A percentile compares a stretch with the other conserved stretches of the same genome.
These are phyloP conservation scores for Diaporthe sp. DNA, from an alignment of 2,329 filamentous ascomycete species.

Conservation along the genomic window DNA sequence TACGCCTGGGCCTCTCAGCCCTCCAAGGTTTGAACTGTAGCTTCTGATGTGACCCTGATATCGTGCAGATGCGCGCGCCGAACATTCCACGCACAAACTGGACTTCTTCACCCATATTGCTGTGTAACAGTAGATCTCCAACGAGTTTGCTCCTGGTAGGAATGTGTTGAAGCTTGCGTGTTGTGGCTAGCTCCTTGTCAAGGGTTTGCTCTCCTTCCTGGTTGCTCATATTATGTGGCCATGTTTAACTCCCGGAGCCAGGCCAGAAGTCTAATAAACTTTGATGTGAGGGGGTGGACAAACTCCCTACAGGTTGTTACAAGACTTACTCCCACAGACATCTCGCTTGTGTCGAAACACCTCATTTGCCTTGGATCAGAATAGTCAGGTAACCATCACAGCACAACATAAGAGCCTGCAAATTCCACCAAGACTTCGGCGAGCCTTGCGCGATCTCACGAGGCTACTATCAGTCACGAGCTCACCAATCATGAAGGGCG, in stretches of 20 bases:
- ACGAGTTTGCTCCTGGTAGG: background rate
- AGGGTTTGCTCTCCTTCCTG: background rate
- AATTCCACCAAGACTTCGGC: background rate
- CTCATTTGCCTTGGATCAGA: no score
- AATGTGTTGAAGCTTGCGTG: background rate
- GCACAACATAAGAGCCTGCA: background rate
- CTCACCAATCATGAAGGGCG: background rate
- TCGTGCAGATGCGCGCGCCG: background rate
- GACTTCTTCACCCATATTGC: background rate
- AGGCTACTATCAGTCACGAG: background rate
- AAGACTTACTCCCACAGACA: no score
- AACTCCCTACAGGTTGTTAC: no score
- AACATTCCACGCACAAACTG: slow-evolving; percentile 13
- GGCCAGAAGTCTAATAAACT: no score
- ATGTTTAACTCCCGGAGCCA: no score
- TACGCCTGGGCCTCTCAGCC: slow-evolving; percentile 1
- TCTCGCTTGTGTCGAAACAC: background rate
- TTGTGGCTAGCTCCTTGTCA: background rate
- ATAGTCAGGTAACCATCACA: background rate
- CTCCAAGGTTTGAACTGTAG: slow-evolving; percentile 8
- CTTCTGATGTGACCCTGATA: slow-evolving; percentile 2
- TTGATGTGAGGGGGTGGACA: no score
- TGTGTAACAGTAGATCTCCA: background rate
- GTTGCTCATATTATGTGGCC: background rate
- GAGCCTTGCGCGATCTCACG: background rate